Conservation (phyloP, 139 green algal genomes). For the Micractinium conductrix region DNA sequence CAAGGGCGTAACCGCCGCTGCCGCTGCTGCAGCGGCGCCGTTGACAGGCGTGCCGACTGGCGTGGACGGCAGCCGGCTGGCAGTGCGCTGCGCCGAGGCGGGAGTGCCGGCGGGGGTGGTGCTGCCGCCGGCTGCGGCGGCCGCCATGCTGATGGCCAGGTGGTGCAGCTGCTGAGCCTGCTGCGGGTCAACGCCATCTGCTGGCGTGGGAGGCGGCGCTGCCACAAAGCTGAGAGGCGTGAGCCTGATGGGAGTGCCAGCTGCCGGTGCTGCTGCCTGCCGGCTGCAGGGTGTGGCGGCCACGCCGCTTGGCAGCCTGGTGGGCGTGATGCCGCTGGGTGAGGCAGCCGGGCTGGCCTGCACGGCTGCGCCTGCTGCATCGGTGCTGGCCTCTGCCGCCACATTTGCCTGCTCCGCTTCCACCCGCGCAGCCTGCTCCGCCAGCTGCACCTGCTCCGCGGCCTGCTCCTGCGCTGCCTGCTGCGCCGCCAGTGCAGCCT, state of each 20-base stretch:
- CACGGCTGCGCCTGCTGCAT: not conserved
- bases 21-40: not conserved
- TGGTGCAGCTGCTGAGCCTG: slow-evolving; percentile 21
- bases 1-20: slow-evolving; percentile 20
- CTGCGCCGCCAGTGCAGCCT: slow-evolving; percentile 23
- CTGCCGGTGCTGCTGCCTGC: not conserved
- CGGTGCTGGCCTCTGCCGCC: too few species aligned
- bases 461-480: not conserved
- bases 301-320: not conserved
- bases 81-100: not conserved
- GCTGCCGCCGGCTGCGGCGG: not conserved
- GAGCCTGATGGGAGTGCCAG: not conserved
- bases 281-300: slow-evolving; percentile 9
- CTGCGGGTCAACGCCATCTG: not conserved
- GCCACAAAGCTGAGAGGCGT: slow-evolving; percentile 29
- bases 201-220: not conserved
- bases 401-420: too few species aligned
- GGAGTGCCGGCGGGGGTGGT: not conserved
- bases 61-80: not conserved
- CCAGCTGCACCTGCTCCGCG: not conserved
- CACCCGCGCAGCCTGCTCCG: too few species aligned
- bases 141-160: slow-evolving; percentile 8
- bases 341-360: not conserved
- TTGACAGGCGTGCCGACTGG: not conserved
- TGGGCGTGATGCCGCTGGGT: too few species aligned